Base-by-base conservation (phyloP, 805 yeast genomes). In the Yamadazyma scolyti region DNA sequence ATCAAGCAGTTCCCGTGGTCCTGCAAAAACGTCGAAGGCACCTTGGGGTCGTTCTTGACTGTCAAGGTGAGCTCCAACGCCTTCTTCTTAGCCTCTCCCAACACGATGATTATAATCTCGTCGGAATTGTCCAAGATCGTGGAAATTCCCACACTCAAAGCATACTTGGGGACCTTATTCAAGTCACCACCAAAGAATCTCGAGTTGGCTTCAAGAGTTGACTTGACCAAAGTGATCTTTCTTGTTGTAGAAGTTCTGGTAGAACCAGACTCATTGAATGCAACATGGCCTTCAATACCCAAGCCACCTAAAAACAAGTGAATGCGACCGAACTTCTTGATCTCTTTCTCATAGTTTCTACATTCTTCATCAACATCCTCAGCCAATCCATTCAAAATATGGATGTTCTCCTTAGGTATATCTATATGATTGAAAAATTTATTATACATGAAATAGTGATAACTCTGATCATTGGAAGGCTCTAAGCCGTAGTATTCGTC, bases 221-320 rank as follows among this genome's bases (percentile, higher is more conserved):
- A 59, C 25, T 61, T 58, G 9, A 65, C 80, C 32, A 75, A 58
- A 2, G 47, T 43, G 23, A 75, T 73, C 36, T 54, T 51, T 37
- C 81, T 56, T 2, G 81, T 75, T 17, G 34, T 49, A 7, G 73
- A 62, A 36, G 52, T 49, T 35, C 74, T 61, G 2, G 61, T 16
- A 5, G 77, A 70, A 7, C 81, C 81, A 11, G 68, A 59, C 52
- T 75, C 80, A 52, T 75, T 75, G 46, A 75, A 75, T 2, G 81
- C 80, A 43, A 75, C 58, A 48, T 75, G 80, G 18, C 80, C 81
- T 44, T 75, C 76, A 10, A 77, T 74, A 1, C 82, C 80, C 44
- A 75, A 56, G 1, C 80, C 82, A 5, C 80, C 80, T 44, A 75
- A 46, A 42, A 75, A 75, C 31, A 75, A 54, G 44, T 75, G 62